phyloP scores from a whole-genome alignment of 768 basidiomycete species.

The Tulasnella sp. region DNA sequence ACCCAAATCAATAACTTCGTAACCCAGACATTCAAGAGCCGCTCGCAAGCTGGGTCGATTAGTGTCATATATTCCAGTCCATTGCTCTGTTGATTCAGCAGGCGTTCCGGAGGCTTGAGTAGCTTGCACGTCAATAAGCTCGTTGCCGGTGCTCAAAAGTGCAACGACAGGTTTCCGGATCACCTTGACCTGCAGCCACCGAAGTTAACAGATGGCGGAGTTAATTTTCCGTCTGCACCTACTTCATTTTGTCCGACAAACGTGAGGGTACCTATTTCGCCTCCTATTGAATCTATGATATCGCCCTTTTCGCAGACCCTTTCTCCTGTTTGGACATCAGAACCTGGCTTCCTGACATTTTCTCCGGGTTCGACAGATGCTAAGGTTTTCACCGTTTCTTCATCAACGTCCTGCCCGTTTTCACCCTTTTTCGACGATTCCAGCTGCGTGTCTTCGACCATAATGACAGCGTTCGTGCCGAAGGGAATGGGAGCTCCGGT shows the following conservation, averaged over 20 bases:
- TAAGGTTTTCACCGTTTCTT: conserved; percentile 69
- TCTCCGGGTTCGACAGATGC: conserved; percentile 64
- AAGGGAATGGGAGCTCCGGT: conserved; percentile 81
- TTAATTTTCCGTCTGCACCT: conserved; percentile 33
- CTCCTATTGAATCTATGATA: conserved; percentile 65
- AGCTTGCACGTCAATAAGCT: conserved; percentile 66
- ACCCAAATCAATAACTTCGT: conserved; percentile 76
- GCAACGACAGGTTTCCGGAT: conserved; percentile 75
- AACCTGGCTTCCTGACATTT: conserved; percentile 73
- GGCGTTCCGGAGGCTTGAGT: background rate
- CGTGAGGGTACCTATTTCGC: conserved; percentile 80
- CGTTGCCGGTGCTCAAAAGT: conserved; percentile 84
- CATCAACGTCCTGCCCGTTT: conserved; percentile 58
- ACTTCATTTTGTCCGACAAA: conserved; percentile 80
- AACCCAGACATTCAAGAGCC: conserved; percentile 71
- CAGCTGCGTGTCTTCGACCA: conserved; percentile 90
- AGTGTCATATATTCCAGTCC: conserved; percentile 83
- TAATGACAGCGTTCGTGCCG: conserved; percentile 79
- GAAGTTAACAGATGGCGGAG: conserved; percentile 15
- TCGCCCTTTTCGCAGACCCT: conserved; percentile 66
- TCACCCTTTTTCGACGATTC: conserved; percentile 54
- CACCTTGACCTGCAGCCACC: conserved; percentile 60
- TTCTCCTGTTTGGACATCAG: conserved; percentile 71
- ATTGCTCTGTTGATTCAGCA: conserved; percentile 43
- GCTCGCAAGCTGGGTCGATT: conserved; percentile 80